phyloP scores from a whole-genome alignment of 768 basidiomycete genomes.

The Trametes punicea region DNA sequence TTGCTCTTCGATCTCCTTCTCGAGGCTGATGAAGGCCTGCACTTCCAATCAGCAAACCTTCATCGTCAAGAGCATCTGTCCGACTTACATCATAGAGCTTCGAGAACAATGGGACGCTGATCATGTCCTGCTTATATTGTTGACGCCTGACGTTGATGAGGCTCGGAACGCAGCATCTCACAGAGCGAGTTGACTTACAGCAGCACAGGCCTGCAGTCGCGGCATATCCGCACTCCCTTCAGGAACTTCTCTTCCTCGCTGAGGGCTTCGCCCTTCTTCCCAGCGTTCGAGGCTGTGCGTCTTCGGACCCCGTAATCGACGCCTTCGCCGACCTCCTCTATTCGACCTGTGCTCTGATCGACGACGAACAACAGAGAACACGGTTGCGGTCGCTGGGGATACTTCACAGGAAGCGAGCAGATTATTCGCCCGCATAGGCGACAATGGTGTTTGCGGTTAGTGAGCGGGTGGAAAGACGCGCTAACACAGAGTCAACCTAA shows the following conservation, averaged over 20 bases:
- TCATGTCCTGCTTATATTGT: slow-evolving; percentile 69
- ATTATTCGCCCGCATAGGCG: slow-evolving; percentile 90
- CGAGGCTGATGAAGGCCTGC: slow-evolving; percentile 68
- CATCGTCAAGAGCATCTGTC: not conserved
- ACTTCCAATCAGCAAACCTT: not conserved
- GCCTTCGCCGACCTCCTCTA: slow-evolving; percentile 83
- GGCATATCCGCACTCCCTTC: slow-evolving; percentile 85
- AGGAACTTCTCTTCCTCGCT: slow-evolving; percentile 79
- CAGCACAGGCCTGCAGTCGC: slow-evolving; percentile 75
- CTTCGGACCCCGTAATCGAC: slow-evolving; percentile 79
- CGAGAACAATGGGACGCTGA: slow-evolving; percentile 56
- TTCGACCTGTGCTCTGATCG: slow-evolving; percentile 70
- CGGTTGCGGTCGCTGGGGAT: slow-evolving; percentile 56
- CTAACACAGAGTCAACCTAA: slow-evolving; percentile 27
- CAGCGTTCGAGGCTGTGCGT: slow-evolving; percentile 36
- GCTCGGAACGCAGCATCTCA: not conserved
- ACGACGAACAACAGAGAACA: slow-evolving; percentile 86
- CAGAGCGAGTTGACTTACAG: slow-evolving; percentile 49
- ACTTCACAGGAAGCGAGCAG: slow-evolving; percentile 82
- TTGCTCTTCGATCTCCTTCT: slow-evolving; percentile 86
- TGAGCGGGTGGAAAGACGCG: slow-evolving; percentile 80
- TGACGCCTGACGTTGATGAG: slow-evolving; percentile 51
- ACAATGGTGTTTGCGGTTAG: slow-evolving; percentile 95
- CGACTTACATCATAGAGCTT: slow-evolving; percentile 64
- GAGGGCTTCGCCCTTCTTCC: slow-evolving; percentile 30